Base-by-base conservation (phyloP, 1,139 yeast genomes). In the Diutina sp. region DNA sequence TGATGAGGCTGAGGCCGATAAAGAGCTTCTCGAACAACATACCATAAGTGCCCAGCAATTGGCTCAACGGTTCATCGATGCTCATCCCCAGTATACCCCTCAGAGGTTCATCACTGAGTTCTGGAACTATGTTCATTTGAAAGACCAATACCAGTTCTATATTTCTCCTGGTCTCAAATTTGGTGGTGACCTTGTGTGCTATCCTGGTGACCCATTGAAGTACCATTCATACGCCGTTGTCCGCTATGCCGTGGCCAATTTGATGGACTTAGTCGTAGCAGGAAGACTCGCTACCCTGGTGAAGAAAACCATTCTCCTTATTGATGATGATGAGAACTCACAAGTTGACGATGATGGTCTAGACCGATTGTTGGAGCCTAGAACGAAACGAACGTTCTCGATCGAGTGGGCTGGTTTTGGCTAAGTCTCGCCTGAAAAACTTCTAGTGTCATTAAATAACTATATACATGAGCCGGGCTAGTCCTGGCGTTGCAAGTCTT, bases 331-430 rank as follows among this genome's bases (percentile, higher is more conserved):
- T 8, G 53, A 32, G 3, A n/a, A 30, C n/a, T n/a, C n/a, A n/a
- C n/a, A n/a, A n/a, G n/a, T n/a, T 6, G 2, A 4, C 8, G 8
- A 47, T 1, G 41, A 14, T 11, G 29, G 8, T 9, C 8, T 29
- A 8, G 41, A 48, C 1, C 41, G 30, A 29, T 6, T 50, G 11
- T 16, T 32, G n/a, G n/a, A 38, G 3, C 44, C 53, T 1, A 16
- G 44, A 4, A 14, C 28, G 2, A 50, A 50, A 12, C 53, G 32
- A 21, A 38, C 53, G 14, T 50, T 28, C 32, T n/a, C 41, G 8
- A 50, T 50, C 28, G 53, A 32, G 35, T 50, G 53, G 53, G 53
- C 53, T 8, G 53, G 53, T n/a, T 50, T 50, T 50, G 53, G 53
- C n/a, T 50, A 4, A 32, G 32, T 12, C 2, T n/a, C 8, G 21